Evolutionary conservation across 1,284 basidiomycete genomes (phyloP).

Genomic region (Ustilago cynodontis): DNA sequence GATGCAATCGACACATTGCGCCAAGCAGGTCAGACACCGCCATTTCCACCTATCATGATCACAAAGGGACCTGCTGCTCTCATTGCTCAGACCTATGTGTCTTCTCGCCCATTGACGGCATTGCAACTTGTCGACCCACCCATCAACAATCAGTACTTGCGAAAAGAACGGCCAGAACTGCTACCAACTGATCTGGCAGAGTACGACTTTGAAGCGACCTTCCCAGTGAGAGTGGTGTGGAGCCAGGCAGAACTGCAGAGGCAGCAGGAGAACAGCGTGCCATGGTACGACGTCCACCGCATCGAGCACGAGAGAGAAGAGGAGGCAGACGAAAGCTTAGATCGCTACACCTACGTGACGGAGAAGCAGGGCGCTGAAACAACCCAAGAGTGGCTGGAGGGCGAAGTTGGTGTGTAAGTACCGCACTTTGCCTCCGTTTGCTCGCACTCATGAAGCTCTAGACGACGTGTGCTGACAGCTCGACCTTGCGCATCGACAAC

Average conservation of each 20-base stretch:
- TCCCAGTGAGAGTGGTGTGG: slow-evolving; percentile 62
- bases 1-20: slow-evolving; percentile 39
- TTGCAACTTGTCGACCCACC: slow-evolving; percentile 63
- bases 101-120: slow-evolving; percentile 61
- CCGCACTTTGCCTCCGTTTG: neutral
- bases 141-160: slow-evolving; percentile 46
- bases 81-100: slow-evolving; percentile 63
- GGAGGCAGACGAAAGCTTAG: slow-evolving; percentile 58
- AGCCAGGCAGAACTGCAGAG: slow-evolving; percentile 44
- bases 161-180: slow-evolving; percentile 24
- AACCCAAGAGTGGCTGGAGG: slow-evolving; percentile 58
- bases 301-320: slow-evolving; percentile 64
- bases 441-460: neutral
- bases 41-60: slow-evolving; percentile 63
- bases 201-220: slow-evolving; percentile 61
- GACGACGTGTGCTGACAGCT: neutral
- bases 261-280: slow-evolving; percentile 40
- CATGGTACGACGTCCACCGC: slow-evolving; percentile 64
- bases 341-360: slow-evolving; percentile 52
- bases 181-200: slow-evolving; percentile 47
- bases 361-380: slow-evolving; percentile 49
- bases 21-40: slow-evolving; percentile 35
- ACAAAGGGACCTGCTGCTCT: slow-evolving; percentile 42
- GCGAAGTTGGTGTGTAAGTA: slow-evolving; percentile 66
- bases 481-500: slow-evolving; percentile 19